phyloP scores from a whole-genome alignment of 345 rosid genomes.

The Euphorbia pulcherrima region DNA sequence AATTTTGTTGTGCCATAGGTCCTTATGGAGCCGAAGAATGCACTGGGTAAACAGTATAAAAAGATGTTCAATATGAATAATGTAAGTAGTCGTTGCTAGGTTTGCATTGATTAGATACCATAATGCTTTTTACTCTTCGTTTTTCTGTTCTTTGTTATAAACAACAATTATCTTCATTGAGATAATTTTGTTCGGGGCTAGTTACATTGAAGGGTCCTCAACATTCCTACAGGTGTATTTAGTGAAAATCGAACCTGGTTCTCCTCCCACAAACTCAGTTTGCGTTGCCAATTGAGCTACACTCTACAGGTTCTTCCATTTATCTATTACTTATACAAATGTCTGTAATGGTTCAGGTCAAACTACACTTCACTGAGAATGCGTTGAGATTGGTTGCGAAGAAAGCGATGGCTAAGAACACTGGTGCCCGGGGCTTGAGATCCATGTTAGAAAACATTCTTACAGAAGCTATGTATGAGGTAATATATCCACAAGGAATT shows the following conservation, averaged over 20 bases:
- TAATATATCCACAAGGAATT: conserved; percentile 16
- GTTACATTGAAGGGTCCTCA: too few species aligned
- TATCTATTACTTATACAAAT: background rate
- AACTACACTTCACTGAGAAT: conserved; percentile 66
- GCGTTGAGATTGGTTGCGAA: conserved; percentile 72
- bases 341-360: conserved; percentile 54
- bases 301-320: too few species aligned
- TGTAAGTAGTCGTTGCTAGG: conserved; percentile 34
- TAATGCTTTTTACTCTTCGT: background rate
- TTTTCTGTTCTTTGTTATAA: too few species aligned
- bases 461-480: conserved; percentile 97
- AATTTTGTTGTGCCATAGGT: conserved; percentile 42
- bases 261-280: too few species aligned
- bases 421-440: conserved; percentile 89
- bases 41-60: conserved; percentile 90
- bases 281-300: too few species aligned
- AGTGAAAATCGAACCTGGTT: too few species aligned
- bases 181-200: too few species aligned
- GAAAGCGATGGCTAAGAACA: conserved; percentile 80
- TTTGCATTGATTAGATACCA: background rate
- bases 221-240: too few species aligned
- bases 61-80: conserved; percentile 85
- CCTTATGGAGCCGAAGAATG: conserved; percentile 80
- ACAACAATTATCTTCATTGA: too few species aligned
- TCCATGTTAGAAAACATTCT: conserved; percentile 85